These are phyloP conservation scores for Synchytrium microbalum DNA, from an alignment of 371 early-diverging fungal genomes.

Conservation along the genomic window DNA sequence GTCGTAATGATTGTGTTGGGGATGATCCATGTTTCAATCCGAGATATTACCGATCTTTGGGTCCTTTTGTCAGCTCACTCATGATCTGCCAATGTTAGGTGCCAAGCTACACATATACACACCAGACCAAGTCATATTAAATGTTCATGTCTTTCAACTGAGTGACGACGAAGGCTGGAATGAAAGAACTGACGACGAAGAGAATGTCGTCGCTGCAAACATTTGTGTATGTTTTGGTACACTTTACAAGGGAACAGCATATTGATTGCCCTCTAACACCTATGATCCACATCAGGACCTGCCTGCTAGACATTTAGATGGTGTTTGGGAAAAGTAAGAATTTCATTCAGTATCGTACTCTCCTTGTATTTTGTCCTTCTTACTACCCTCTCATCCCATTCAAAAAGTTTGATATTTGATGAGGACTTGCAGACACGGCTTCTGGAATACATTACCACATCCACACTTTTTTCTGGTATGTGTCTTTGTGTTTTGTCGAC, in stretches of 20 bases:
- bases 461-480: conserved; percentile 42
- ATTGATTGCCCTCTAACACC: conserved; percentile 1
- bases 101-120: not conserved
- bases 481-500: not conserved
- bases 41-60: too few relatives aligned
- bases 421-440: conserved; percentile 34
- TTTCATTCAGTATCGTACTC: conserved; percentile 11
- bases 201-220: not conserved
- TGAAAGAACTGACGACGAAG: conserved; percentile 6
- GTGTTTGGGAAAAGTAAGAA: conserved; percentile 14
- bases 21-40: too few relatives aligned
- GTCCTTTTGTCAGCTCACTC: conserved; percentile 1
- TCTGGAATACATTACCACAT: conserved; percentile 47
- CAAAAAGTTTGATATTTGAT: conserved; percentile 48
- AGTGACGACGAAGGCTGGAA: conserved; percentile 5
- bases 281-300: not conserved
- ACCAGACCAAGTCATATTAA: not conserved
- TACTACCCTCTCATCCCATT: conserved; percentile 7
- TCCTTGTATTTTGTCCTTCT: conserved; percentile 7
- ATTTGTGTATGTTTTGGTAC: not conserved
- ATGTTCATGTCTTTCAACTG: conserved; percentile 6
- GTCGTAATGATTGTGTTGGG: too few relatives aligned
- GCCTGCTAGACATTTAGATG: conserved; percentile 2
- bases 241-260: not conserved
- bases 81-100: conserved; percentile 2